Base-by-base conservation (phyloP, 352 stramenopile genomes). In the Pythium sp. region DNA sequence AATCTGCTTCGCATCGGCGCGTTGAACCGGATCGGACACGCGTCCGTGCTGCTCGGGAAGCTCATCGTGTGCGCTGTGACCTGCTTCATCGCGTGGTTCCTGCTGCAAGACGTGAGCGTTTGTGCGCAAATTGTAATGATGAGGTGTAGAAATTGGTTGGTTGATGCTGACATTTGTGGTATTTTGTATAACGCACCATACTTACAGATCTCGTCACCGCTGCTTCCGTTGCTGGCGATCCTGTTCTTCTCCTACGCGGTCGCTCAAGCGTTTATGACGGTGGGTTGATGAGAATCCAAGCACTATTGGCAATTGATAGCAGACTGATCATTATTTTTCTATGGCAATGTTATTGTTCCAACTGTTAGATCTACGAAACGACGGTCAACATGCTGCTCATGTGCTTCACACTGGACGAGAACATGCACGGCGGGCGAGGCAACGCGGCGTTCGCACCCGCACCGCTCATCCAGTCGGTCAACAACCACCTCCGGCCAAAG, bases 371-470 rank as follows among this genome's bases (percentile, higher is more conserved):
- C 54, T 94, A 92, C 71, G 87, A 94, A 66, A 94, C 87, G 18
- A 90, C 87, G 5, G 86, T 94, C 72, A 94, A 93, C 61, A 83
- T 94, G 75, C 72, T 94, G 43, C 76, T 94, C 55, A 85, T 94
- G 80, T 93, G 87, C 65, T 94, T 94, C 67, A 93, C 85, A 15
- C 72, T 94, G 65, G 87, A 94, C 55, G 87, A 94, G 62, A 92
- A 90, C 64, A 80, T 92, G 71, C 80, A 94, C 65, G 87, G 87
- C 41, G 87, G 87, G 22, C 82, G 84, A 7, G 84, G 83, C n/a
- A 93, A 90, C 62, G 78, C 83, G 0, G 74, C 73, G 2, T 87
- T 86, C 65, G 85, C 87, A 0, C 84, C 86, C 6, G 82, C 78
- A 1, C 74, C 83, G 14, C 67, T 94, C 22, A 86, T 90, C 43